These are phyloP conservation scores for Sparassis latifolia DNA, from an alignment of 1,284 basidiomycete species.

Conservation along the genomic window DNA sequence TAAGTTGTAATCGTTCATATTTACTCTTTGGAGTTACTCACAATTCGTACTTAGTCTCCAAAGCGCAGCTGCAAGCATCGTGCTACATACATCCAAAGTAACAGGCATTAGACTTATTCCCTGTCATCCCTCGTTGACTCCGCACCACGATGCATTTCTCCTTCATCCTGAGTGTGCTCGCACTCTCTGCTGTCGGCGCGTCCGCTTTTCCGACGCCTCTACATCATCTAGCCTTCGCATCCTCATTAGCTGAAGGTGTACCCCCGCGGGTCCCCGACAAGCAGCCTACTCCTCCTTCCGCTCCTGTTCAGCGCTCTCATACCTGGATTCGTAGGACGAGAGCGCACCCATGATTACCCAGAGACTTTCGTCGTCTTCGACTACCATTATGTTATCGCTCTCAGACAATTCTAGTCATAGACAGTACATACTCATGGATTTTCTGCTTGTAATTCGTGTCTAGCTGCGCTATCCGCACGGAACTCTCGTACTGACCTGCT, in stretches of 20 bases:
- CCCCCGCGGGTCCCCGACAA: not conserved
- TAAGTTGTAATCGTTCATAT: not conserved
- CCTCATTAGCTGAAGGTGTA: not conserved
- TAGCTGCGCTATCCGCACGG: too few species aligned
- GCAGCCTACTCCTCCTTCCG: not conserved
- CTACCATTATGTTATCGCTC: too few species aligned
- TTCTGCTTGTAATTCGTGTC: too few species aligned
- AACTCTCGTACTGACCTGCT: too few species aligned
- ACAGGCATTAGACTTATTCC: not conserved
- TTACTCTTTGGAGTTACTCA: not conserved
- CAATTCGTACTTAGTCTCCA: too few species aligned
- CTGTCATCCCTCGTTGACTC: not conserved
- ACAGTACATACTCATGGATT: too few species aligned
- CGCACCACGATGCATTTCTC: conserved; percentile 1
- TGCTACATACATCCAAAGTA: not conserved
- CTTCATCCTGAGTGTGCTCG: conserved; percentile 2
- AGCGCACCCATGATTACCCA: conserved; percentile 5
- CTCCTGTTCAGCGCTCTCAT: conserved; percentile 1
- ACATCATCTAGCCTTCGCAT: not conserved
- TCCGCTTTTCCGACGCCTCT: conserved; percentile 2
- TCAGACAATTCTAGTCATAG: too few species aligned
- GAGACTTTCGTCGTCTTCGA: too few species aligned
- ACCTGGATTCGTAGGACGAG: conserved; percentile 5
- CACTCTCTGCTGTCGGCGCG: conserved; percentile 4
- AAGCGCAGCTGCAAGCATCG: not conserved